Evolutionary conservation across 371 early-diverging fungal genomes (phyloP), one percentile per base, ranked within the genome.

Genomic region (Rhizopus sp.): DNA sequence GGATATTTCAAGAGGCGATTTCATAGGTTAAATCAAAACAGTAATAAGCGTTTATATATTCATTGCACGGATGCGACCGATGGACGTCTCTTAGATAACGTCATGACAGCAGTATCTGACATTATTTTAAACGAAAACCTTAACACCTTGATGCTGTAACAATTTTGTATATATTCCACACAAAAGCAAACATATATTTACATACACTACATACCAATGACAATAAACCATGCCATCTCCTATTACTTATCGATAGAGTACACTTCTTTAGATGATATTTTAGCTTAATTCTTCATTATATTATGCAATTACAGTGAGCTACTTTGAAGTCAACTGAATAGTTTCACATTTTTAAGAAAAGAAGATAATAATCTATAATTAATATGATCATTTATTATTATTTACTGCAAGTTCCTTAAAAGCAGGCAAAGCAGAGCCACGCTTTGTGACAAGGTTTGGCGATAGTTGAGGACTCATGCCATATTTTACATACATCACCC

Each of bases 11-110:
- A 60, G 35, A 64, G 59, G 29, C 63, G 74, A 29, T 77, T 75
- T 34, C 57, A 62, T 32, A 54, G 66, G 5, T 50, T 75, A n/a
- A 72, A 72, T 47, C 66, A 75, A 16, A 74, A 72, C 39, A 55
- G 66, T 12, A 70, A 70, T 34, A 87, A 84, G 48, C 73, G 69
- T 34, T 73, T 87, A 3, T 85, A 85, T 53, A 68, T 76, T 6
- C 85, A 85, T 59, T 79, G 70, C 47, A 84, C 87, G 4, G 78
- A 83, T 46, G 85, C 84, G 0, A 85, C 87, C 3, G 82, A 87
- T 52, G 83, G 82, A 32, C 76, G 64, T 10, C 66, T 79, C 17
- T 57, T 87, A 15, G 58, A 80, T 33, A 79, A 83, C 55, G 82
- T 87, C 44, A 85, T 85, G 85, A 56, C 59, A 5, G 67, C 76